Evolutionary conservation across 2,329 filamentous ascomycete species (phyloP).

Genomic region (Trichoderma sp.): DNA sequence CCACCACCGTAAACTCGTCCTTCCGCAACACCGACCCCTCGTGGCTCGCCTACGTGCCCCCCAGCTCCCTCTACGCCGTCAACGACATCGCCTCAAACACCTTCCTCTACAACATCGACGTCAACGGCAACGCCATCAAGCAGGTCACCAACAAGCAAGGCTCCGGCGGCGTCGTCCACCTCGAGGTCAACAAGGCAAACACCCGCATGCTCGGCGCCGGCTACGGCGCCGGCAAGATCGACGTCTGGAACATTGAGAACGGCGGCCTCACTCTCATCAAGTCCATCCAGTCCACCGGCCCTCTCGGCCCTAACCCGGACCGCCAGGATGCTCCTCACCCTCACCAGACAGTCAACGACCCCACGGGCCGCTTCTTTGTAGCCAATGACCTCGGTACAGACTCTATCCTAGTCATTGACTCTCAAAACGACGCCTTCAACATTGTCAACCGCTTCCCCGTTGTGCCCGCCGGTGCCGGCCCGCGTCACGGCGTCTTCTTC

Average conservation of each 20-base stretch:
- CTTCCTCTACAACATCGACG: constrained; percentile 41
- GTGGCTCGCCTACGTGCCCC: constrained; percentile 45
- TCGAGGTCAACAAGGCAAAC: constrained; percentile 46
- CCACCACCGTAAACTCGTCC: constrained; percentile 33
- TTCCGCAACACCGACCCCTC: constrained; percentile 41
- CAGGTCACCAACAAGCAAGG: constrained; percentile 32
- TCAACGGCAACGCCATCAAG: constrained; percentile 28
- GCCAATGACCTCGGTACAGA: constrained; percentile 52
- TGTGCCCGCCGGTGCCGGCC: constrained; percentile 42
- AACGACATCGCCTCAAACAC: constrained; percentile 45
- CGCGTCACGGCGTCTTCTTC: constrained; percentile 52
- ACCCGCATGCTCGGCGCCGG: constrained; percentile 46
- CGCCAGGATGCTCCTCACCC: constrained; percentile 39
- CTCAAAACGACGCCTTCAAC: constrained; percentile 40
- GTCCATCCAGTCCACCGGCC: constrained; percentile 36
- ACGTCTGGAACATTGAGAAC: constrained; percentile 45
- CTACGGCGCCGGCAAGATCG: constrained; percentile 42
- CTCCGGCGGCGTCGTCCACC: constrained; percentile 46
- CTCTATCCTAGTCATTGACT: constrained; percentile 46
- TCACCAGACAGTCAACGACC: constrained; percentile 50
- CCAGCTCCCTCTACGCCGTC: constrained; percentile 44
- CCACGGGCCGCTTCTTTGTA: constrained; percentile 48
- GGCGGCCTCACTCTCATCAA: constrained; percentile 40
- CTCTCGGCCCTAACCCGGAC: constrained; percentile 32
- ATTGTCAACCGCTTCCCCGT: constrained; percentile 37